A percentile compares a stretch with the other conserved stretches of the same genome.
phyloP scores from a whole-genome alignment of 768 basidiomycete genomes.

The Tulasnella sp. region DNA sequence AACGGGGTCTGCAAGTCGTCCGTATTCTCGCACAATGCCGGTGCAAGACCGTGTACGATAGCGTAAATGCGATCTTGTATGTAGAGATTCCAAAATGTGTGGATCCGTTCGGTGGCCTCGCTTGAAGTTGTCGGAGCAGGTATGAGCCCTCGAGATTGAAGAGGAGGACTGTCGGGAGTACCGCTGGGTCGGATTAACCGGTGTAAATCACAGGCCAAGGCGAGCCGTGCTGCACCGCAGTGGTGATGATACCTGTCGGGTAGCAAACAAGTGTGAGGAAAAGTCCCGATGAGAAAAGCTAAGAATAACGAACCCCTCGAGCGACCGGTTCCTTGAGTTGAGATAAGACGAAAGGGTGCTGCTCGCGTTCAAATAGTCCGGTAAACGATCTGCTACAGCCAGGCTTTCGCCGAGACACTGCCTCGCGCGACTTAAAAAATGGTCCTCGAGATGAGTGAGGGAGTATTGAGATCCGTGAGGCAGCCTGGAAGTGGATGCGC shows the following conservation, averaged over 20 bases:
- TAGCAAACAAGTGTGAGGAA: not conserved
- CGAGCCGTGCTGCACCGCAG: not conserved
- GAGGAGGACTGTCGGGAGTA: not conserved
- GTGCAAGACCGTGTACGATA: not conserved
- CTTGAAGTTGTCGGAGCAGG: not conserved
- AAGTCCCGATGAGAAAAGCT: not conserved
- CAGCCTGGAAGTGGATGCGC: not conserved
- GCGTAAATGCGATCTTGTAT: not conserved
- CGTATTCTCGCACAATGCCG: not conserved
- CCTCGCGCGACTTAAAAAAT: constrained; percentile 10
- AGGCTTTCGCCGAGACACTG: constrained; percentile 5
- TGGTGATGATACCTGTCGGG: not conserved
- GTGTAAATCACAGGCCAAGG: not conserved
- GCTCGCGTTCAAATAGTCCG: not conserved
- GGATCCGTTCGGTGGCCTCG: not conserved
- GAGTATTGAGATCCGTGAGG: not conserved
- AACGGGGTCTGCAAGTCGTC: not conserved
- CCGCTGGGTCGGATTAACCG: not conserved
- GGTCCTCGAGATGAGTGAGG: constrained; percentile 2
- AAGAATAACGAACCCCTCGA: not conserved
- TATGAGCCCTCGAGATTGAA: not conserved
- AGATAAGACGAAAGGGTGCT: not conserved
- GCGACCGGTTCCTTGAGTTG: not conserved
- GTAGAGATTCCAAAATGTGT: not conserved
- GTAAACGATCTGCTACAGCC: not conserved